phyloP scores from a whole-genome alignment of 306 rosid species.

The Mimosa bimucronata region DNA sequence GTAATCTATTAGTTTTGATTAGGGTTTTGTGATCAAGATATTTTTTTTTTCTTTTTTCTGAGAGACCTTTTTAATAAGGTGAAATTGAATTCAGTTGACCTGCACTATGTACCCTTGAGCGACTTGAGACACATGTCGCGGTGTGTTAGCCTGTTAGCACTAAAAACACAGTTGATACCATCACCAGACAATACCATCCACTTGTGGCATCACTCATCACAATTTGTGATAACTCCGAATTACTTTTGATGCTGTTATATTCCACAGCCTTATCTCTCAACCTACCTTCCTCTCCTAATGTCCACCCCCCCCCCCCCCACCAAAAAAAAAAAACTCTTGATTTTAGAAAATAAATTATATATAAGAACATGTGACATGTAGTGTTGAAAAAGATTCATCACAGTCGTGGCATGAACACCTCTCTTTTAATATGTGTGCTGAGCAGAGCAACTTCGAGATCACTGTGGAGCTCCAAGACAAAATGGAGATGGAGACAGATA shows the following conservation, averaged over 20 bases:
- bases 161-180: background rate
- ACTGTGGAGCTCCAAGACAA: background rate
- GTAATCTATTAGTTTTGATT: too few species aligned
- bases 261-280: background rate
- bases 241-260: background rate
- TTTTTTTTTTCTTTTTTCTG: too few species aligned
- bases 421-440: background rate
- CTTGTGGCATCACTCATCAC: constrained; percentile 29
- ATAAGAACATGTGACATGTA: background rate
- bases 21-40: too few species aligned
- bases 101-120: too few species aligned
- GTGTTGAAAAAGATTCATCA: background rate
- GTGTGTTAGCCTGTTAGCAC: background rate
- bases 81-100: too few species aligned
- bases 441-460: background rate
- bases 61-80: too few species aligned
- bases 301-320: too few species aligned
- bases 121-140: too few species aligned
- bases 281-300: background rate
- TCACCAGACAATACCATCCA: background rate
- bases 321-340: too few species aligned
- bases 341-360: background rate
- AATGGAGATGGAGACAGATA: background rate
- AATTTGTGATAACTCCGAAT: constrained; percentile 34
- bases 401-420: background rate